A percentile compares a stretch with the other conserved stretches of the same genome.
Evolutionary conservation across 2,329 filamentous ascomycete genomes (phyloP).

Genomic region (Colletotrichum echinochloae): DNA sequence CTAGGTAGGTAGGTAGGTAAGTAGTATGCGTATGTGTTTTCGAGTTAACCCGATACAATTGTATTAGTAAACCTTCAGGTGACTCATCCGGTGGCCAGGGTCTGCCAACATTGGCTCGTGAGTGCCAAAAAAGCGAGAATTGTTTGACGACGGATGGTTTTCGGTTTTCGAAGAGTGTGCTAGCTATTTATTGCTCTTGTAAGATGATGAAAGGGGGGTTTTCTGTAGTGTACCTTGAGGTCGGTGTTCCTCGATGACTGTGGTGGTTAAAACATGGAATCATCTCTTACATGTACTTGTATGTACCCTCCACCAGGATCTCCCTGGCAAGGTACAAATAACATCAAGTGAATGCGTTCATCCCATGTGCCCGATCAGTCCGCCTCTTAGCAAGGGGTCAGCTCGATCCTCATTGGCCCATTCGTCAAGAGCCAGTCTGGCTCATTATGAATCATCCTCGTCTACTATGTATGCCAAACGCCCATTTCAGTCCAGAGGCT

Average conservation of each 20-base stretch:
- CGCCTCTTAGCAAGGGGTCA: background rate
- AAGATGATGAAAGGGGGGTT: background rate
- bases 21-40: too few relatives aligned
- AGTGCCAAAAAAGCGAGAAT: background rate
- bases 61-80: too few relatives aligned
- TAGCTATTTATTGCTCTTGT: background rate
- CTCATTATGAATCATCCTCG: slow-evolving; percentile 3
- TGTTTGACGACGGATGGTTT: background rate
- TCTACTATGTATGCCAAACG: background rate
- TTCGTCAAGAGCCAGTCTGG: background rate
- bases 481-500: too few relatives aligned
- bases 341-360: background rate
- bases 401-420: background rate
- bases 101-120: too few relatives aligned
- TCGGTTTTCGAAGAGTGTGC: background rate
- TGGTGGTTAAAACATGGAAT: too few relatives aligned
- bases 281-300: too few relatives aligned
- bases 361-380: background rate
- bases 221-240: background rate
- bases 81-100: too few relatives aligned
- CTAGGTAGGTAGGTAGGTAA: too few relatives aligned
- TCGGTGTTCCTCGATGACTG: background rate
- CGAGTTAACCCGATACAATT: too few relatives aligned
- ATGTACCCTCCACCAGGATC: background rate
- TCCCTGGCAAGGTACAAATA: background rate